These are phyloP conservation scores for Cladophialophora exuberans DNA, from an alignment of 2,329 filamentous ascomycete genomes.

Conservation along the genomic window DNA sequence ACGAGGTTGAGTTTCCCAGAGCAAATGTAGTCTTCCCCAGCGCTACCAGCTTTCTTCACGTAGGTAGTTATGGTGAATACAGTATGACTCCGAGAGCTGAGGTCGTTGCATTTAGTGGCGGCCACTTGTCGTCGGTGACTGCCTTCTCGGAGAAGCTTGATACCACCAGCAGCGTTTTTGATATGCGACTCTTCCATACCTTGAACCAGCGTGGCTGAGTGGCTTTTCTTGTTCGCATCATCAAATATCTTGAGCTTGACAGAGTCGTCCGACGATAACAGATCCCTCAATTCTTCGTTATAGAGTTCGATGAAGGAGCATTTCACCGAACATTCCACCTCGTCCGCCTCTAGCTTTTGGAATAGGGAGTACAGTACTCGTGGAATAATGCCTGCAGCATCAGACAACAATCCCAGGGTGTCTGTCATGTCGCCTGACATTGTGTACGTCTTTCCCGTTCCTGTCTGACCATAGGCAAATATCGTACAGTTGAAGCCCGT, in stretches of 20 bases:
- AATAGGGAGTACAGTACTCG: conserved; percentile 87
- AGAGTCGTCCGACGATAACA: conserved; percentile 79
- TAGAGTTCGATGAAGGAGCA: conserved; percentile 99
- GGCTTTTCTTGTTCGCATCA: conserved; percentile 82
- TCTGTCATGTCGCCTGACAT: conserved; percentile 99
- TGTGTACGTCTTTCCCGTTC: conserved; percentile 97
- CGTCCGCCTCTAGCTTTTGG: conserved; percentile 76
- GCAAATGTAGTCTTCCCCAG: conserved; percentile 86
- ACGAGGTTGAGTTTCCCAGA: conserved; percentile 95
- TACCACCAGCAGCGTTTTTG: conserved; percentile 78
- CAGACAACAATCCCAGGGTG: conserved; percentile 79
- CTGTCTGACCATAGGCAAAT: conserved; percentile 97
- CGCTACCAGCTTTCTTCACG: conserved; percentile 77
- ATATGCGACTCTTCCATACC: conserved; percentile 98
- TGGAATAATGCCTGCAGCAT: conserved; percentile 93
- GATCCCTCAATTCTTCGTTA: conserved; percentile 92
- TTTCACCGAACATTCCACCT: conserved; percentile 85
- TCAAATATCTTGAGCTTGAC: conserved; percentile 95
- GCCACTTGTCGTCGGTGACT: conserved; percentile 97
- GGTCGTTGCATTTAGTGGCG: conserved; percentile 98
- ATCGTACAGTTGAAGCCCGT: conserved; percentile 97
- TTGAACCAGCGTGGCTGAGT: conserved; percentile 84
- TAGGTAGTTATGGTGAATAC: conserved; percentile 95
- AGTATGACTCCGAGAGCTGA: conserved; percentile 95
- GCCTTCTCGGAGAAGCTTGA: conserved; percentile 84